phyloP scores from a whole-genome alignment of 192 early-diverging fungal genomes.

The Umbelopsis vinacea region DNA sequence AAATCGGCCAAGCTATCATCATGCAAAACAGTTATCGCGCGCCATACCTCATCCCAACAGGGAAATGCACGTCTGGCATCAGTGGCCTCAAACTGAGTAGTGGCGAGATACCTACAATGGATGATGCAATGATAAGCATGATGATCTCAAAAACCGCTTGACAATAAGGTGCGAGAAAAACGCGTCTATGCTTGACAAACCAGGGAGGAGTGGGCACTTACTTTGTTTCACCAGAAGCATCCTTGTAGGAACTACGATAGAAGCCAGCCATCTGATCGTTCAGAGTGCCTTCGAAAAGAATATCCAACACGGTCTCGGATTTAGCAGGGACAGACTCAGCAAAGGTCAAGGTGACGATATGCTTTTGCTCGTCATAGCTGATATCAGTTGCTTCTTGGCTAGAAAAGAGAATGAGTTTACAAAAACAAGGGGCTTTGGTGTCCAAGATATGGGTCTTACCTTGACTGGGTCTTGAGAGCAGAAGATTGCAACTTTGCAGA shows the following conservation, averaged over 20 bases:
- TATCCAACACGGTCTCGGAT: constrained; percentile 54
- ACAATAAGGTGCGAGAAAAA: too few relatives aligned
- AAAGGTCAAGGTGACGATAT: constrained; percentile 63
- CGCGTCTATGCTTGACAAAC: background rate
- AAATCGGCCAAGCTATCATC: too few relatives aligned
- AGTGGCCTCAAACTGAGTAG: constrained; percentile 95
- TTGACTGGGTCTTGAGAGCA: constrained; percentile 56
- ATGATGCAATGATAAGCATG: too few relatives aligned
- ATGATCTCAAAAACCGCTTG: too few relatives aligned
- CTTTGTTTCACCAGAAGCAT: constrained; percentile 55
- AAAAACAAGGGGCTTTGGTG: background rate
- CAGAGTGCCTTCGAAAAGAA: constrained; percentile 67
- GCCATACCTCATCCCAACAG: constrained; percentile 89
- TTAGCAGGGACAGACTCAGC: constrained; percentile 55
- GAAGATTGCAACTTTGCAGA: constrained; percentile 51
- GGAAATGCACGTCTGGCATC: constrained; percentile 92
- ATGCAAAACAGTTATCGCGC: too few relatives aligned
- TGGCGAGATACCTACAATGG: constrained; percentile 71
- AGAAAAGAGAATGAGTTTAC: background rate
- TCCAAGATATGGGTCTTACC: background rate
- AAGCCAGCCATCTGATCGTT: constrained; percentile 95
- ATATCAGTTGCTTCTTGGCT: constrained; percentile 48
- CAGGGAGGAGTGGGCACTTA: constrained; percentile 7
- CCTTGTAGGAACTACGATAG: constrained; percentile 83
- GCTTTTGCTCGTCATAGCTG: constrained; percentile 45